Base-by-base conservation (phyloP, 2,329 filamentous ascomycete genomes). In the Diaporthe longicolla region DNA sequence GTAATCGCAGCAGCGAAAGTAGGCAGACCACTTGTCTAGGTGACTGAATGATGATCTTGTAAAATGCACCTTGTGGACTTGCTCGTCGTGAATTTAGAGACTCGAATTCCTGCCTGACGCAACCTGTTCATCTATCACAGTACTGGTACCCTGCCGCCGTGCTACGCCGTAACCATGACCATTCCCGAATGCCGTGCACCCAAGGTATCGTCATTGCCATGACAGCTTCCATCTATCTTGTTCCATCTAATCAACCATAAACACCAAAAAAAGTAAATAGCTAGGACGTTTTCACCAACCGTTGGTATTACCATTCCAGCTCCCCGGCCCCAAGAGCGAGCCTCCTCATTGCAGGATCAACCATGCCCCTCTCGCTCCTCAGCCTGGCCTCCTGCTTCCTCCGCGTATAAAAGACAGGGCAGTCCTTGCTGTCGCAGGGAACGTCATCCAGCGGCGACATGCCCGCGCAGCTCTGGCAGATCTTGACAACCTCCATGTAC, bases 341-440 rank as follows among this genome's bases (percentile, higher is more conserved):
- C 75, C 77, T 75, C 74, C 77, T 78, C 11, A 86, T 70, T 35
- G 83, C 80, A 15, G 82, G 82, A 76, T 81, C 82, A 13, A 82
- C 76, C 21, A 82, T 79, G 59, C 78, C 79, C 77, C 80, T 84
- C 79, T 87, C 85, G 3, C 81, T 81, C 48, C 82, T 79, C 59
- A 87, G 81, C 77, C 83, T 86, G 13, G 88, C 87, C 29, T 82
- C 82, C 80, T 94, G 91, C 81, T 91, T 93, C 70, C 90, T 88
- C 19, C 94, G 84, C 43, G 92, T 92, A 83, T 97, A 98, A 78
- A 97, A 98, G 0, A 98, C 94, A 0, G 95, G 93, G 80, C 97
- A 99, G 83, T 98, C 96, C 81, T 94, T 91, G 82, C 94, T 97
- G 80, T 98, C 95, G 80, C 97, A 99, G 54, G 84, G 87, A n/a